Percentiles rank a stretch among this genome's conserved stretches.
phyloP scores from a whole-genome alignment of 2,329 filamentous ascomycete genomes.

The Aureobasidium sp. region DNA sequence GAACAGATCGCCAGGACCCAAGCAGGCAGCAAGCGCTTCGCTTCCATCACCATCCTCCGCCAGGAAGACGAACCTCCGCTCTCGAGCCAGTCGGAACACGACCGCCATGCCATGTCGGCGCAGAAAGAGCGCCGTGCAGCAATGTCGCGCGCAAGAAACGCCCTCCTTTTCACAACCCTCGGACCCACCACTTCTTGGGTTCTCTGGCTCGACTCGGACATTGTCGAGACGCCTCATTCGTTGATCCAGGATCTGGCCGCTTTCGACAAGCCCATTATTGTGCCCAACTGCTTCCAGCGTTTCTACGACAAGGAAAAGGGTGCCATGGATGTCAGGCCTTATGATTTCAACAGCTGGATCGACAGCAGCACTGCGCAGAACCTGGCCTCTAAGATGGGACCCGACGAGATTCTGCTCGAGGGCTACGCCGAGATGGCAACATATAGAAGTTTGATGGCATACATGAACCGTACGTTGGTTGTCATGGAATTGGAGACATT shows the following conservation, averaged over 20 bases:
- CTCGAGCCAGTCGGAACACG: conserved; percentile 70
- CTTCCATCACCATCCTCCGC: conserved; percentile 84
- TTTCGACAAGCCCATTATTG: conserved; percentile 84
- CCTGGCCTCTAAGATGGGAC: conserved; percentile 69
- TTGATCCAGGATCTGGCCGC: conserved; percentile 86
- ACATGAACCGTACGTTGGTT: conserved; percentile 52
- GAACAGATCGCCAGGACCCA: conserved; percentile 79
- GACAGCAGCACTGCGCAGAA: conserved; percentile 73
- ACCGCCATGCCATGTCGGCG: conserved; percentile 84
- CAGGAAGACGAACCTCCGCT: conserved; percentile 88
- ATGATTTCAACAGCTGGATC: conserved; percentile 97
- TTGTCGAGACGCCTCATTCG: conserved; percentile 74
- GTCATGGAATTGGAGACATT: background rate
- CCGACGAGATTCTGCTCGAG: conserved; percentile 86
- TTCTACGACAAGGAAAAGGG: conserved; percentile 62
- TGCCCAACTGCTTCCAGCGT: conserved; percentile 90
- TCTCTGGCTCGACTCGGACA: conserved; percentile 87
- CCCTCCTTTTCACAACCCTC: conserved; percentile 86
- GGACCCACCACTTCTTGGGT: conserved; percentile 92
- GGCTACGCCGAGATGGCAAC: conserved; percentile 91
- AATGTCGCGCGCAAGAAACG: conserved; percentile 92
- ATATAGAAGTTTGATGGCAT: conserved; percentile 84
- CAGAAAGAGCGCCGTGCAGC: conserved; percentile 78
- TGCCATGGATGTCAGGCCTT: conserved; percentile 66
- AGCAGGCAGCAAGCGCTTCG: conserved; percentile 75